Evolutionary conservation across 371 early-diverging fungal genomes (phyloP).

Genomic region (Choanephora cucurbitarum): DNA sequence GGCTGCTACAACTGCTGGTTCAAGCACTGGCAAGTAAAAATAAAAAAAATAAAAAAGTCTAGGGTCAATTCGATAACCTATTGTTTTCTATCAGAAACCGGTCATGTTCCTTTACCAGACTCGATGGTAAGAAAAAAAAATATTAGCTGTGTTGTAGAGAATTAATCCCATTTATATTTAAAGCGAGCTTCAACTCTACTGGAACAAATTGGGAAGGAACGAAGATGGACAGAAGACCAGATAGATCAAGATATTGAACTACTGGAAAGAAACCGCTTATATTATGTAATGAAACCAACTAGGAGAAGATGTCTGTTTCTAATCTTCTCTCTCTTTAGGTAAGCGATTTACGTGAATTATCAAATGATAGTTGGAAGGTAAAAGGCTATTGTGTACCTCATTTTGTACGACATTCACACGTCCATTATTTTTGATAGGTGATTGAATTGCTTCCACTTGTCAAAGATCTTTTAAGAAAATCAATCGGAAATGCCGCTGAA

Average conservation of each 20-base stretch:
- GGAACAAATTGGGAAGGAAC: conserved; percentile 63
- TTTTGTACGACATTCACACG: background rate
- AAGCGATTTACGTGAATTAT: conserved; percentile 60
- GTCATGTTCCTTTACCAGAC: conserved; percentile 31
- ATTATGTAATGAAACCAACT: conserved; percentile 38
- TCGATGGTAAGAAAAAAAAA: conserved; percentile 24
- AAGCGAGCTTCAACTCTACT: conserved; percentile 64
- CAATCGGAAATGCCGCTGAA: conserved; percentile 7
- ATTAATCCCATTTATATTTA: background rate
- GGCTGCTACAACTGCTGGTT: conserved; percentile 1
- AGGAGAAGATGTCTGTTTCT: background rate
- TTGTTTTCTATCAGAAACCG: conserved; percentile 10
- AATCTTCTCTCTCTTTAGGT: conserved; percentile 34
- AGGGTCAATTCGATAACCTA: background rate
- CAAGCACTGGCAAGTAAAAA: conserved; percentile 3
- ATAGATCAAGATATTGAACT: conserved; percentile 54
- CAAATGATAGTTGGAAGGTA: conserved; percentile 67
- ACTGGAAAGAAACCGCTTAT: conserved; percentile 56
- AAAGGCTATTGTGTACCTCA: conserved; percentile 1
- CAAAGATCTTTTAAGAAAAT: conserved; percentile 30
- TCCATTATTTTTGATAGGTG: conserved; percentile 6
- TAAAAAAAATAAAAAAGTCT: too few relatives aligned
- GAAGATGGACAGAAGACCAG: conserved; percentile 62
- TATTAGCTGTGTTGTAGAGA: background rate
- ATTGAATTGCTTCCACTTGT: conserved; percentile 36